phyloP scores from a whole-genome alignment of 2,329 filamentous ascomycete species.

The Akanthomyces dipterigenus region DNA sequence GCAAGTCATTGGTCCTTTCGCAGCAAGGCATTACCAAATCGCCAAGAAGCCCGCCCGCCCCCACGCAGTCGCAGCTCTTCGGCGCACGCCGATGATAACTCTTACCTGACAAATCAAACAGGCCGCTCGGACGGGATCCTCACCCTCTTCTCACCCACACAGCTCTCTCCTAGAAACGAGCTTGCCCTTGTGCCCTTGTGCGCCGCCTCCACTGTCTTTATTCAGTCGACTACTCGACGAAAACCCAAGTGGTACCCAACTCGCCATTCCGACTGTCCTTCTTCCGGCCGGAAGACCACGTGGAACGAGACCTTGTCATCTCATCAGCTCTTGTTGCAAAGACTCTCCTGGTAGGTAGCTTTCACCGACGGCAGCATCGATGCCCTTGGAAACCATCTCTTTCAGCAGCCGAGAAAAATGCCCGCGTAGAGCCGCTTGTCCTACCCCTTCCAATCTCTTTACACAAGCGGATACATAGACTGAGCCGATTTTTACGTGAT shows the following conservation, averaged over 20 bases:
- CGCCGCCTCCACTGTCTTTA: too few relatives aligned
- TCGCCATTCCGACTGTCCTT: too few relatives aligned
- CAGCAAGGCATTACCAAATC: background rate
- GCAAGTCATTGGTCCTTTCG: background rate
- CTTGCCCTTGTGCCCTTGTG: too few relatives aligned
- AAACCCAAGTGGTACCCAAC: too few relatives aligned
- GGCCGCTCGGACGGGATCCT: background rate
- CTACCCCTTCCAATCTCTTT: too few relatives aligned
- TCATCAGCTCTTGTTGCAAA: too few relatives aligned
- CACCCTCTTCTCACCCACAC: too few relatives aligned
- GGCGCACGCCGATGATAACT: background rate
- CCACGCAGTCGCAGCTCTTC: background rate
- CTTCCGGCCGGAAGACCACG: background rate
- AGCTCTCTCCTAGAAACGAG: background rate
- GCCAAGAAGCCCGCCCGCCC: background rate
- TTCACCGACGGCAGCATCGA: too few relatives aligned
- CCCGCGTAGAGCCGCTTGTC: background rate
- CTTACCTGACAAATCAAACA: background rate
- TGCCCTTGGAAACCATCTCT: too few relatives aligned
- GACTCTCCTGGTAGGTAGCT: too few relatives aligned
- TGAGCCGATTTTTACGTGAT: background rate
- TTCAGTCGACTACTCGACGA: too few relatives aligned
- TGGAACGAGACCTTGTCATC: background rate
- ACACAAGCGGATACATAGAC: background rate
- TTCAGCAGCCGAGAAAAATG: background rate